Conservation (phyloP, 2,329 filamentous ascomycete species). For the Neoscytalidium dimidiatum region DNA sequence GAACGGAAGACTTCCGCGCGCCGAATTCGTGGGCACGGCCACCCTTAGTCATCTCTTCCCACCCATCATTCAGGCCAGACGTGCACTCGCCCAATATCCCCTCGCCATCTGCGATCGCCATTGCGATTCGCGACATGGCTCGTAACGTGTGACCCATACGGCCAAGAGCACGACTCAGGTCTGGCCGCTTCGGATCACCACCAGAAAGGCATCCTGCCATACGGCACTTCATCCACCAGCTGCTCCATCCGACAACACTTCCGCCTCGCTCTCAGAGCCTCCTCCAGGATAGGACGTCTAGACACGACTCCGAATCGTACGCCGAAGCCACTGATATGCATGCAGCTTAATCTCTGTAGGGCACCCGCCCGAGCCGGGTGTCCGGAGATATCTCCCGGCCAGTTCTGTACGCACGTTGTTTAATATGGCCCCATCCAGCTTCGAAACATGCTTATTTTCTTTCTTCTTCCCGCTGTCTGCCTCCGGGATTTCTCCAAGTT, state of each 20-base stretch:
- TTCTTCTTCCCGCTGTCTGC: not conserved
- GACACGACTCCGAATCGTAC: not conserved
- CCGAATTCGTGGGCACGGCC: not conserved
- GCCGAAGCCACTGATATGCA: not conserved
- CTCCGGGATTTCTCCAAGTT: not conserved
- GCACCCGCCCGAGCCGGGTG: not conserved
- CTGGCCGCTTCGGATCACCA: not conserved
- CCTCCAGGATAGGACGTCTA: not conserved
- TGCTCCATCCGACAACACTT: not conserved
- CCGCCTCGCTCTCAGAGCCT: not conserved
- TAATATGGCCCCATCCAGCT: not conserved
- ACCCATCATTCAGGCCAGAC: not conserved
- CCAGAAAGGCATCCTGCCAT: not conserved
- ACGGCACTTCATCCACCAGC: not conserved
- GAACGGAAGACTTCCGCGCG: constrained; percentile 7
- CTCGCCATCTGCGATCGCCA: not conserved
- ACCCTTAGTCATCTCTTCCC: not conserved
- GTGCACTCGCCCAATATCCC: not conserved
- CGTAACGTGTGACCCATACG: not conserved
- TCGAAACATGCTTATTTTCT: not conserved
- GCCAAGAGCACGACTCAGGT: constrained; percentile 4
- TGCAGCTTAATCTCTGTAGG: not conserved
- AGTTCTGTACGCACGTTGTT: not conserved
- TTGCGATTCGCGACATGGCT: not conserved
- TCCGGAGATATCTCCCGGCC: not conserved